Evolutionary conservation across 1,284 basidiomycete genomes (phyloP), one percentile per base, ranked within the genome.

Genomic region (Gymnopus androsaceus): DNA sequence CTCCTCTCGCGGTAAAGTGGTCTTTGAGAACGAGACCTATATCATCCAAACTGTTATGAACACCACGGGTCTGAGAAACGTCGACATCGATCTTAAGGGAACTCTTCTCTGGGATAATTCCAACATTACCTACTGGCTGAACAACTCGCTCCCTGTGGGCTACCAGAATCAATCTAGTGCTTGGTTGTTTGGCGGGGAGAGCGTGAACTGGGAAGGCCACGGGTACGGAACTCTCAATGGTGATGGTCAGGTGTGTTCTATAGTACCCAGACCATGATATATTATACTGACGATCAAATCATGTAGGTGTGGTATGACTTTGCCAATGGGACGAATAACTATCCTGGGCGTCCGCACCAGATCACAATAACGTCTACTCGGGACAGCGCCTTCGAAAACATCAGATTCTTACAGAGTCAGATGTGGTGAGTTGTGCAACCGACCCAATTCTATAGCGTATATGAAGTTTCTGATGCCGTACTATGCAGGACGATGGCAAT

Each of bases 271-370:
- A n/a, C n/a, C n/a, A n/a, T n/a, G n/a, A n/a, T n/a, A n/a, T n/a
- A n/a, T n/a, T n/a, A n/a, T n/a, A n/a, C n/a, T n/a, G n/a, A n/a
- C n/a, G n/a, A n/a, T n/a, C n/a, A n/a, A n/a, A n/a, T n/a, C n/a
- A n/a, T n/a, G n/a, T n/a, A n/a, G n/a, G 48, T 50, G 1, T 50
- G 48, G 48, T 50, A 50, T 50, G 48, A 50, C 38, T 50, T 50
- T 27, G 28, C 27, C 25, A 50, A 50, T 38, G 48, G 48, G 30
- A 38, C 48, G 36, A 50, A 37, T 17, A 50, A 50, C 30, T 50
- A 38, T 19, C 34, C 36, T 27, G 48, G 48, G 15, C 19, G 48
- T 8, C 48, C 48, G 36, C 48, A 50, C 21, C 48, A 50, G 28
- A 50, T 50, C n/a, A 50, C 48, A 6, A 50, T 50, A 15, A 50